phyloP scores from a whole-genome alignment of 2,329 filamentous ascomycete species.

The Diaporthe capsici region DNA sequence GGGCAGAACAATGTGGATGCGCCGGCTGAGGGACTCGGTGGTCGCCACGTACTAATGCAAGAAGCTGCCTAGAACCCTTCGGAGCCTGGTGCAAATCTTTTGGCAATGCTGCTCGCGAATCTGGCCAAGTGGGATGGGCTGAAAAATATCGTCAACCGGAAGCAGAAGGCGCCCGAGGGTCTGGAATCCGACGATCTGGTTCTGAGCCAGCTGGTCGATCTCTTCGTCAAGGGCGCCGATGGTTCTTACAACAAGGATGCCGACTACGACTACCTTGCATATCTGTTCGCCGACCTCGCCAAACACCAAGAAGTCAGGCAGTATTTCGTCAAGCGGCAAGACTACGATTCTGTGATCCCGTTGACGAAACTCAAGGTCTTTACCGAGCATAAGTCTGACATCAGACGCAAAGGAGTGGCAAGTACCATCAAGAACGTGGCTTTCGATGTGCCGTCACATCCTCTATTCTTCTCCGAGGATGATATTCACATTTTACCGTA shows the following conservation, averaged over 20 bases:
- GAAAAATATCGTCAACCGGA: slow-evolving; percentile 76
- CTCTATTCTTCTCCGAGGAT: slow-evolving; percentile 77
- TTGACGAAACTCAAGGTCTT: slow-evolving; percentile 94
- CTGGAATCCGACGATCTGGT: slow-evolving; percentile 80
- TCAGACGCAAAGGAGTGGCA: slow-evolving; percentile 93
- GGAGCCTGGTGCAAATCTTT: slow-evolving; percentile 85
- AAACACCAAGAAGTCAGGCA: slow-evolving; percentile 82
- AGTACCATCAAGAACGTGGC: slow-evolving; percentile 94
- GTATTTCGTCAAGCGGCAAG: slow-evolving; percentile 81
- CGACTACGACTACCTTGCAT: slow-evolving; percentile 93
- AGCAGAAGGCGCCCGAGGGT: slow-evolving; percentile 76
- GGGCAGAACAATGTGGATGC: slow-evolving; percentile 28
- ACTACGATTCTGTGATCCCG: slow-evolving; percentile 87
- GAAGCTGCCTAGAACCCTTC: slow-evolving; percentile 62
- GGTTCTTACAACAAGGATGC: slow-evolving; percentile 87
- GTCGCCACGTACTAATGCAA: slow-evolving; percentile 41
- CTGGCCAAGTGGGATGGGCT: slow-evolving; percentile 84
- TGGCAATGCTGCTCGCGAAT: slow-evolving; percentile 95
- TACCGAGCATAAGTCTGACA: slow-evolving; percentile 87
- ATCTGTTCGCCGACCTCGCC: slow-evolving; percentile 92
- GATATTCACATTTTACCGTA: slow-evolving; percentile 89
- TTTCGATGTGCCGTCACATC: slow-evolving; percentile 84
- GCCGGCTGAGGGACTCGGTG: neutral
- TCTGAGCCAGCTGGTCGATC: slow-evolving; percentile 92
- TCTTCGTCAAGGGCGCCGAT: slow-evolving; percentile 93